phyloP scores from a whole-genome alignment of 257 asterid species.

The Przewalskia tangutica region DNA sequence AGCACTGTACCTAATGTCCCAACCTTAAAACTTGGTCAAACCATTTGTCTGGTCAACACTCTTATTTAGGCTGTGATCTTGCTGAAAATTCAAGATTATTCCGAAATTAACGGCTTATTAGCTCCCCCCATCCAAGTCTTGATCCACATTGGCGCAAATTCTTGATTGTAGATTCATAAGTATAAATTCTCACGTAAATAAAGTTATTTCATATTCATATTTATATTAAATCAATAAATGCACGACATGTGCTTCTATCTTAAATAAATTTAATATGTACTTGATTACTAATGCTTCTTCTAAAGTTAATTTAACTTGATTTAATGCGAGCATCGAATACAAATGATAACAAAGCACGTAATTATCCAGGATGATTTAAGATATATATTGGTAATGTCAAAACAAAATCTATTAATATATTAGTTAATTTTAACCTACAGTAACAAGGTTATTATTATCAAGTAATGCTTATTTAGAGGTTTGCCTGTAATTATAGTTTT shows the following conservation, averaged over 20 bases:
- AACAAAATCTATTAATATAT: too few species aligned
- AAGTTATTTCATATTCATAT: not conserved
- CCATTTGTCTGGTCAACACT: constrained; percentile 13
- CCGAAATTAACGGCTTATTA: constrained; percentile 13
- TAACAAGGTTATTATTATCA: too few species aligned
- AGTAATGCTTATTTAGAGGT: too few species aligned
- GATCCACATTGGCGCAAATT: constrained; percentile 5
- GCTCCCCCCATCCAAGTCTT: not conserved
- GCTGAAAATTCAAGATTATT: constrained; percentile 24
- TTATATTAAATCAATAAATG: not conserved
- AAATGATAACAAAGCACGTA: too few species aligned
- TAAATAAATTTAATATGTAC: too few species aligned
- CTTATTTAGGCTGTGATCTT: constrained; percentile 24
- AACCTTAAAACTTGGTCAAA: not conserved
- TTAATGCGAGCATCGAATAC: too few species aligned
- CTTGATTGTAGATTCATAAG: not conserved
- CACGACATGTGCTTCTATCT: not conserved
- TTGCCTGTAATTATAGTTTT: too few species aligned
- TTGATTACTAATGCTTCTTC: too few species aligned
- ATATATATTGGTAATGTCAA: too few species aligned
- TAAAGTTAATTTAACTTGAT: too few species aligned
- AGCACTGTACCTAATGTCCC: not conserved
- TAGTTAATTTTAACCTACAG: too few species aligned
- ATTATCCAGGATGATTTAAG: too few species aligned
- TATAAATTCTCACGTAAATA: not conserved